Base-by-base conservation (phyloP, 805 yeast genomes). In the Metschnikowia borealis region DNA sequence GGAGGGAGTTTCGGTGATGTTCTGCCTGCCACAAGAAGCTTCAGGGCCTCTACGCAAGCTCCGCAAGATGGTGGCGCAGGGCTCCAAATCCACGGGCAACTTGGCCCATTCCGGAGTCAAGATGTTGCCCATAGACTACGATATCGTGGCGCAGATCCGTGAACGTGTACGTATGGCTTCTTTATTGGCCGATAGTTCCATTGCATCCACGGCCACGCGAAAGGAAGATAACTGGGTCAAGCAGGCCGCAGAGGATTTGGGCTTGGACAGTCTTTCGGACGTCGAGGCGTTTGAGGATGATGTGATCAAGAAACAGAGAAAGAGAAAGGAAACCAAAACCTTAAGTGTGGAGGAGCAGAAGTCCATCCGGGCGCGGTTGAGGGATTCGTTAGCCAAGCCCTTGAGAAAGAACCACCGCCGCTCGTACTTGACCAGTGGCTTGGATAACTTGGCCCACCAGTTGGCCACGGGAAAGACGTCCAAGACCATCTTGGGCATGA, bases 21-120 rank as follows among this genome's bases (percentile, higher is more conserved):
- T 94, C 48, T 89, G 97, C 62, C 87, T 96, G 4, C 97, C 97
- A 14, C 90, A 87, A 53, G 99, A 94, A 64, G 89, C 95, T 0
- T 78, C 89, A 50, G 96, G 96, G 0, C 91, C 98, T 0, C 74
- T 91, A 54, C 78, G 82, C 61, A 89, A 87, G 67, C 76, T 92
- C 49, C 75, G 92, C 59, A 82, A 75, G 50, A 63, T 81, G 14
- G 76, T 84, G 46, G 72, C 80, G 1, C 68, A 67, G 47, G 56
- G 63, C 17, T 50, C 62, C 5, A 56, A 53, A 17, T 18, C 60
- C 13, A 68, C 68, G 45, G 55, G 29, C 5, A 26, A 71, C 43
- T 69, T 71, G 50, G 61, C 69, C 47, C 67, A 69, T 39, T 70
- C 70, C 47, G 83, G 84, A 66, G 80, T 87, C 45, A 81, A 83